phyloP scores from a whole-genome alignment of 768 basidiomycete genomes.

The Auricularia cornea region DNA sequence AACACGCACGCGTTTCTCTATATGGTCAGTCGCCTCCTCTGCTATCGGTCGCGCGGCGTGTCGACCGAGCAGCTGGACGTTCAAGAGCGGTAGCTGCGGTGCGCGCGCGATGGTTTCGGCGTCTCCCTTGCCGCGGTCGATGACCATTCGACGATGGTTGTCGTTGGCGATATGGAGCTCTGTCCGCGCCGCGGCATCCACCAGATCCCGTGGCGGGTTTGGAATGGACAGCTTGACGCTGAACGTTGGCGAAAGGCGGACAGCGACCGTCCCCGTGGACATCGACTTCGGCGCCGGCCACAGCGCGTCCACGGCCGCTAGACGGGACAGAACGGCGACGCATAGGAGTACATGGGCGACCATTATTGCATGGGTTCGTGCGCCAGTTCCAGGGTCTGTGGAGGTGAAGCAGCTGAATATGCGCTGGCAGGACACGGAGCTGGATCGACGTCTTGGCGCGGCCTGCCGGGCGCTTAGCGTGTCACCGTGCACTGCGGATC shows the following conservation, averaged over 20 bases:
- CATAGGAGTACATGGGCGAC: no score
- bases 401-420: no score
- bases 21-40: slow-evolving; percentile 3
- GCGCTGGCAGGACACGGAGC: no score
- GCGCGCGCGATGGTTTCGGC: slow-evolving; percentile 3
- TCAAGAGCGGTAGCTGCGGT: not conserved
- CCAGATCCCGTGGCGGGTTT: slow-evolving; percentile 7
- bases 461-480: no score
- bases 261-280: not conserved
- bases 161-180: slow-evolving; percentile 2
- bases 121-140: slow-evolving; percentile 8
- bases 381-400: no score
- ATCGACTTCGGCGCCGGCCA: slow-evolving; percentile 9
- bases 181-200: slow-evolving; percentile 6
- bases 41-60: slow-evolving; percentile 1
- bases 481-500: no score
- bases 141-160: slow-evolving; percentile 8
- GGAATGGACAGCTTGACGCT: not conserved
- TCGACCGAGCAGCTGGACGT: slow-evolving; percentile 4
- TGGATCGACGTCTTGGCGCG: no score
- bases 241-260: slow-evolving; percentile 9
- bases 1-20: not conserved
- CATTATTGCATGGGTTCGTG: no score
- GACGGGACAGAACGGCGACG: no score
- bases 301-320: slow-evolving; percentile 1